Percentiles rank a stretch among this genome's conserved stretches.
Conservation (phyloP, 495 filamentous ascomycete genomes). For the Elasticomyces elasticus region DNA sequence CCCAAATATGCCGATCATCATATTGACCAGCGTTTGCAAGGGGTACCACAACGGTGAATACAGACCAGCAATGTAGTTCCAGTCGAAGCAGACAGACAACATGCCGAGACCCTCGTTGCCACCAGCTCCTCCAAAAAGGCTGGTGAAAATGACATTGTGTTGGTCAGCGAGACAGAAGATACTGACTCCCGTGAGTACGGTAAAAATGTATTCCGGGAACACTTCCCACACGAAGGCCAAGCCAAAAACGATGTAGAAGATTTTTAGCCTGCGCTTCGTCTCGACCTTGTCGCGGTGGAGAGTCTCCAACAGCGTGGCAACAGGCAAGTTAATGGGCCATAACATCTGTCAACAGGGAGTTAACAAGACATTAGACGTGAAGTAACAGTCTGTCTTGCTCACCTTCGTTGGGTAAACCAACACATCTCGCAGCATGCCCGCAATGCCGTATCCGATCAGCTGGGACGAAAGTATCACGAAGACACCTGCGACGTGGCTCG, state of each 20-base stretch:
- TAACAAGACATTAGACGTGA: no score
- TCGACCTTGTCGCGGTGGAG: conserved; percentile 29
- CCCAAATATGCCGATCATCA: conserved; percentile 37
- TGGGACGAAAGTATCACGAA: conserved; percentile 37
- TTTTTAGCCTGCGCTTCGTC: conserved; percentile 30
- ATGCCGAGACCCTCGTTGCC: conserved; percentile 45
- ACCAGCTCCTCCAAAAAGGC: conserved; percentile 45
- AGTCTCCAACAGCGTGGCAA: conserved; percentile 37
- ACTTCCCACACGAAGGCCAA: conserved; percentile 42
- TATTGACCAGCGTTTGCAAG: conserved; percentile 32
- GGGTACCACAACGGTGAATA: conserved; percentile 26
- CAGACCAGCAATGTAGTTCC: conserved; percentile 42
- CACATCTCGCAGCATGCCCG: conserved; percentile 43
- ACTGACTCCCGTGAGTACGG: conserved; percentile 44
- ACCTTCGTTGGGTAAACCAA: conserved; percentile 45
- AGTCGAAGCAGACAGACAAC: conserved; percentile 43
- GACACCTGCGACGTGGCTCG: conserved; percentile 31
- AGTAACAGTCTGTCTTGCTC: no score
- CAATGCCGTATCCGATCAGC: conserved; percentile 46
- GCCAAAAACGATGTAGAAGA: conserved; percentile 36
- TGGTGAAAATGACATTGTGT: conserved; percentile 34
- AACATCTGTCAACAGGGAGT: no score
- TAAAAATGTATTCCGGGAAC: conserved; percentile 47
- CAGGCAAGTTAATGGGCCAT: conserved; percentile 35
- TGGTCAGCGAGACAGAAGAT: conserved; percentile 48